These are phyloP conservation scores for Penicillium canariense DNA, from an alignment of 495 filamentous ascomycete species.

Conservation along the genomic window DNA sequence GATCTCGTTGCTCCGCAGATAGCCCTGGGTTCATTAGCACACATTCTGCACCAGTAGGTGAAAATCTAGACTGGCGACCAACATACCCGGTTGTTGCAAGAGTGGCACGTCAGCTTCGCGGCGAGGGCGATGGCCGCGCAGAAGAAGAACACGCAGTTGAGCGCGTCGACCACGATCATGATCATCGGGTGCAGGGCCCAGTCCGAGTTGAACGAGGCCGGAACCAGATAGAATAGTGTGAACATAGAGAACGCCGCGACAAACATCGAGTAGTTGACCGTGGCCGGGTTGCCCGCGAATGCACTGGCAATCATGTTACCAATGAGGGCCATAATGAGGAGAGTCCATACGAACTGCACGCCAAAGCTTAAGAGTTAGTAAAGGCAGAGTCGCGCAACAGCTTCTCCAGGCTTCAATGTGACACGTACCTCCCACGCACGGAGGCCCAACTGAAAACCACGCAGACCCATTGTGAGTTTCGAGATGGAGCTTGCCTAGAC, in stretches of 20 bases:
- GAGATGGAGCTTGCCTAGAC: neutral
- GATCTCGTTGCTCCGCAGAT: slow-evolving; percentile 55
- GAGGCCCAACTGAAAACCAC: slow-evolving; percentile 35
- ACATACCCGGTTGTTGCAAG: slow-evolving; percentile 62
- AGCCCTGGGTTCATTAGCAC: slow-evolving; percentile 24
- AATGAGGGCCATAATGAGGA: slow-evolving; percentile 63
- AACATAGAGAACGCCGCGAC: slow-evolving; percentile 63
- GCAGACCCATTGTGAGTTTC: slow-evolving; percentile 29
- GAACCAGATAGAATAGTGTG: slow-evolving; percentile 59
- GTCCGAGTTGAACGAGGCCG: slow-evolving; percentile 48
- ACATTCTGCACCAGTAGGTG: neutral
- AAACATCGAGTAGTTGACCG: slow-evolving; percentile 66
- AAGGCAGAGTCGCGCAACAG: neutral
- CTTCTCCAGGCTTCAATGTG: neutral
- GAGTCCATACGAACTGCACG: slow-evolving; percentile 60
- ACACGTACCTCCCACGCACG: slow-evolving; percentile 40
- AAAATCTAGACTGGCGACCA: too few species aligned
- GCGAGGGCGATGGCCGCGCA: slow-evolving; percentile 63
- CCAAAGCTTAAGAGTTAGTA: neutral
- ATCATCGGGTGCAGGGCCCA: slow-evolving; percentile 54
- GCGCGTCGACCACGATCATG: slow-evolving; percentile 53
- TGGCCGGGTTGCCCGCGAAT: slow-evolving; percentile 51
- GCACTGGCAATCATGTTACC: slow-evolving; percentile 65
- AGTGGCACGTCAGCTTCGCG: slow-evolving; percentile 55
- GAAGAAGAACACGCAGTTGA: slow-evolving; percentile 67